Evolutionary conservation across 2,329 filamentous ascomycete species (phyloP), one percentile per base, ranked within the genome.

Genomic region (Alternaria consortialis): DNA sequence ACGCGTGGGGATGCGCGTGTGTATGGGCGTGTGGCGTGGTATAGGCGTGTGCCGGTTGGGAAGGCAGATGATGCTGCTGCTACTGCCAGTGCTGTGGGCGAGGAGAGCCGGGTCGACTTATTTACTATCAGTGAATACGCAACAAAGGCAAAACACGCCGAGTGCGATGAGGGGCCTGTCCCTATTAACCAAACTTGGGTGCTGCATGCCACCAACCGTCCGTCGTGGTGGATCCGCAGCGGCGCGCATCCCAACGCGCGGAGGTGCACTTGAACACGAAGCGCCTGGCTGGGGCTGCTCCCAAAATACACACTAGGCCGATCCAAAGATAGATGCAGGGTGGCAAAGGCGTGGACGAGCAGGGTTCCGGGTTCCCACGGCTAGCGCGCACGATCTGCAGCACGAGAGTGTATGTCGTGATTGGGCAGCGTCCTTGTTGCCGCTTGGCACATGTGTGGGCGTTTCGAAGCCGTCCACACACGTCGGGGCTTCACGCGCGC

Each of bases 261-360:
- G 50, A 58, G 50, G 50, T 36, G 27, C 25, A 43, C 43, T 37
- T 52, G 57, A 27, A 58, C 53, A 60, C 58, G 58, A 58, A 61
- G 58, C 58, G 58, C 58, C 48, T 58, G 54, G 58, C 53, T 42
- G 53, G 58, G 54, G 53, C 43, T 48, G 44, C 23, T 61, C 58
- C 58, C 58, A 60, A 60, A 60, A 60, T 60, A 60, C 58, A 15
- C 42, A 46, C 53, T 48, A 43, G 36, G n/a, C 32, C 23, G 12
- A 4, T 61, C 58, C 58, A 61, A 61, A 61, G 58, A 61, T 61
- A 61, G 58, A 58, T 56, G 42, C 40, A 42, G 53, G 27, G 58
- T 61, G 58, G 58, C 54, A 46, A 61, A 42, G 36, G 29, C 20
- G 47, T 44, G 42, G 11, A 40, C 17, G 29, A n/a, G 36, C 42